Base-by-base conservation (phyloP, 371 early-diverging fungal species). In the Apophysomyces elegans region DNA sequence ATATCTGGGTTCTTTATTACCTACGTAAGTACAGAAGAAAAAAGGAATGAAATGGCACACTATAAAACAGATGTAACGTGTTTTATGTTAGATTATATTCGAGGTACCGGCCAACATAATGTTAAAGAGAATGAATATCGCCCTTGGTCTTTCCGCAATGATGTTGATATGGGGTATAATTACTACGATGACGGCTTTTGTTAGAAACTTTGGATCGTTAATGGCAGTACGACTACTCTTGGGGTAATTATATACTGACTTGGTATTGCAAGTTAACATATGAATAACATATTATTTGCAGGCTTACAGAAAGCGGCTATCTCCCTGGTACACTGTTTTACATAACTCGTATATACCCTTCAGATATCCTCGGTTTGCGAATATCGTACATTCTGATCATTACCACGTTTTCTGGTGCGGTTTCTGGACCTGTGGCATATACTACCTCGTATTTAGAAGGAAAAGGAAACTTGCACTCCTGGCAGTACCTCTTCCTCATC, bases 51-150 rank as follows among this genome's bases (percentile, higher is more conserved):
- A n/a, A 16, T 26, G 37, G 8, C 8, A 58, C 14, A 37, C 44
- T 4, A 66, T 21, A n/a, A 44, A 26, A 16, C 12, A 16, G 5
- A 41, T 37, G 12, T 7, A 63, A 14, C 46, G 41, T 50, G n/a
- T 21, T 18, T 56, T 32, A 12, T 56, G 37, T n/a, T 36, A 76
- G 76, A 73, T 76, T 43, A 32, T 75, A 1, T 73, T 75, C 46
- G 75, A 78, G 67, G 65, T 78, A 56, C 78, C 75, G 5, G 73
- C 78, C 16, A 78, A 78, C 61, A 35, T 70, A 2, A 54, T 78
- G 7, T 47, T 78, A 2, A 71, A 75, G 35, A 62, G 50, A 21
- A 66, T 63, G 21, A 75, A 63, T 57, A 65, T 73, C 6, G 65
- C 68, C 38, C n/a, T 68, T 21, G 73, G 75, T 69, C 61, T 75